phyloP scores from a whole-genome alignment of 257 asterid species.

The Solanum paucissectum region DNA sequence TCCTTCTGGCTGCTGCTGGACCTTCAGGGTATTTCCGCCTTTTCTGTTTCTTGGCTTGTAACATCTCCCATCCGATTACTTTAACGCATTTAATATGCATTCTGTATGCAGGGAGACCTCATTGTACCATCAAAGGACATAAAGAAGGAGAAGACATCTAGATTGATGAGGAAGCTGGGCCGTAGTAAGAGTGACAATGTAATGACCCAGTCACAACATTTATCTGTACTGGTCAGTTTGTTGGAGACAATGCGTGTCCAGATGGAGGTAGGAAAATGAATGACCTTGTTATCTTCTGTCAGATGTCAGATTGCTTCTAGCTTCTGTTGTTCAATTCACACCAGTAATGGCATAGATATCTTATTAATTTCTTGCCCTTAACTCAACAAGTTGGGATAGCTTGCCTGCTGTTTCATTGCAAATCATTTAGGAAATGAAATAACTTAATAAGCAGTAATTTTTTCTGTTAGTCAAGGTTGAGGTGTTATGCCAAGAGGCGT shows the following conservation, averaged over 20 bases:
- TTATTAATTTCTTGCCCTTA: not conserved
- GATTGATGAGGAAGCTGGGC: constrained; percentile 83
- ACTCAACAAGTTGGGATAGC: not conserved
- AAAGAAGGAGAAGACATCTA: constrained; percentile 72
- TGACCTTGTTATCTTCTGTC: not conserved
- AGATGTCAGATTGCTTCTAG: not conserved
- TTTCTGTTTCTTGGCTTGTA: not conserved
- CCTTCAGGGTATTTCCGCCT: constrained; percentile 74
- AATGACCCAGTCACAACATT: constrained; percentile 40
- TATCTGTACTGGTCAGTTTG: constrained; percentile 74
- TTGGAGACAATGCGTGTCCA: constrained; percentile 97
- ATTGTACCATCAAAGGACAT: constrained; percentile 87
- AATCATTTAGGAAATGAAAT: not conserved
- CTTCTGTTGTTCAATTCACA: not conserved
- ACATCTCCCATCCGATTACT: constrained; percentile 1
- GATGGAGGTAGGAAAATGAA: constrained; percentile 64
- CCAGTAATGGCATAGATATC: not conserved
- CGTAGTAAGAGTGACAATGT: constrained; percentile 60
- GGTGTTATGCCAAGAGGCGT: not conserved
- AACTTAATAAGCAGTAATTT: not conserved
- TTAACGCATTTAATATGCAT: constrained; percentile 1
- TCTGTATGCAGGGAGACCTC: constrained; percentile 55
- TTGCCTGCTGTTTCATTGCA: not conserved
- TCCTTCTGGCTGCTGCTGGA: constrained; percentile 96
- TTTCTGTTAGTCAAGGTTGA: not conserved